These are phyloP conservation scores for Nicotiana tabacum DNA, from an alignment of 257 asterid species.

Conservation along the genomic window DNA sequence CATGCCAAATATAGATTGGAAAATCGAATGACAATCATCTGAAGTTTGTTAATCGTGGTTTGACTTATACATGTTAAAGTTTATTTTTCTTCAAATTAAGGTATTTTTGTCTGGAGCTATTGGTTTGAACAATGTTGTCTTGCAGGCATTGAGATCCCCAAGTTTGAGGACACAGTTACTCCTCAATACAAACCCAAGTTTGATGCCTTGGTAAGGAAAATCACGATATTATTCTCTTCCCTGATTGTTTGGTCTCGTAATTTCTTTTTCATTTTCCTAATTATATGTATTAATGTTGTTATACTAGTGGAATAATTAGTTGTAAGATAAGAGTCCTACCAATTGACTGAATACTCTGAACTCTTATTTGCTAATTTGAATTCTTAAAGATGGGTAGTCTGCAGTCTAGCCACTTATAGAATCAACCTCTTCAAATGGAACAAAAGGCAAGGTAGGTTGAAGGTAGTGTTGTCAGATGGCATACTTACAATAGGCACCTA, in stretches of 20 bases:
- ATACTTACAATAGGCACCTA: background rate
- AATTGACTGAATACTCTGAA: background rate
- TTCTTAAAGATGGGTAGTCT: background rate
- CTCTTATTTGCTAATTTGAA: background rate
- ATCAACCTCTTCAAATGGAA: background rate
- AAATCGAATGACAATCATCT: background rate
- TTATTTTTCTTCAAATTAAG: background rate
- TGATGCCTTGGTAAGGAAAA: slow-evolving; percentile 69
- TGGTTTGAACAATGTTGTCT: slow-evolving; percentile 10
- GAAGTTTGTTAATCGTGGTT: background rate
- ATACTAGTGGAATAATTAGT: background rate
- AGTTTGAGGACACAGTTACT: slow-evolving; percentile 79
- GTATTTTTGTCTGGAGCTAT: background rate
- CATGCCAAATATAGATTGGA: background rate
- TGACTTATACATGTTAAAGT: background rate
- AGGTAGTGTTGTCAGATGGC: background rate
- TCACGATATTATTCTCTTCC: background rate
- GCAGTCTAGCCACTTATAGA: background rate
- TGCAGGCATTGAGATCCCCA: slow-evolving; percentile 75
- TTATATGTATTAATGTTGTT: background rate
- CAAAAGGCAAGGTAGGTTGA: too few relatives aligned
- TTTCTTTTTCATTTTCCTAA: background rate
- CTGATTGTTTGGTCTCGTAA: background rate
- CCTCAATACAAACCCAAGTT: slow-evolving; percentile 86
- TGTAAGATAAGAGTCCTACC: background rate